Evolutionary conservation across 2,329 filamentous ascomycete genomes (phyloP).

Genomic region (Pseudogymnoascus sp.): DNA sequence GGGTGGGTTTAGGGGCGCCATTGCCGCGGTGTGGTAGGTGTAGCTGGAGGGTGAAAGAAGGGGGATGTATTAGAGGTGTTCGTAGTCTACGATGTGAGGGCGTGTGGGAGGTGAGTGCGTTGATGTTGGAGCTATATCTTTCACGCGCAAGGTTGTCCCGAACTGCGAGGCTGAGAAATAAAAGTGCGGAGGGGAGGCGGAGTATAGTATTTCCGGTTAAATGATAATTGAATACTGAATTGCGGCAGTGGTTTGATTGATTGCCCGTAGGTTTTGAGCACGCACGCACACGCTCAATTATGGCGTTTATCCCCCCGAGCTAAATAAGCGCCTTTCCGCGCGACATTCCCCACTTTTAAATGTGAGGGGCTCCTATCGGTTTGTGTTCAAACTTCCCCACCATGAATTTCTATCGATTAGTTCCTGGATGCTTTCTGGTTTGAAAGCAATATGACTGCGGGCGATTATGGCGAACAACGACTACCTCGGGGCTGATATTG

Average conservation of each 20-base stretch:
- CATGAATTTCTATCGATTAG: constrained; percentile 7
- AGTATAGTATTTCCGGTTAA: neutral
- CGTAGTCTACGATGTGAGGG: neutral
- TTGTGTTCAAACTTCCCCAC: constrained; percentile 5
- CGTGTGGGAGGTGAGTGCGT: neutral
- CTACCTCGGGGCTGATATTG: neutral
- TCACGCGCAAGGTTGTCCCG: neutral
- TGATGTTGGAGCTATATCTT: neutral
- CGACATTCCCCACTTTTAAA: neutral
- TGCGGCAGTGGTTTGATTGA: neutral
- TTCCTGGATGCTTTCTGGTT: neutral
- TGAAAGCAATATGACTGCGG: constrained; percentile 3
- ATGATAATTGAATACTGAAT: neutral
- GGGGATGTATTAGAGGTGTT: neutral
- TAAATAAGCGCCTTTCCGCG: neutral
- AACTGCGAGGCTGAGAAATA: constrained; percentile 8
- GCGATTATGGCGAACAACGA: constrained; percentile 5
- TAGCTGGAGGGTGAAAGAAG: neutral
- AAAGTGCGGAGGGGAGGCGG: neutral
- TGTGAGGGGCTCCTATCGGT: neutral
- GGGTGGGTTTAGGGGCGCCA: neutral
- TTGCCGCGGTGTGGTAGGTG: neutral
- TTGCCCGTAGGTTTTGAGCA: neutral
- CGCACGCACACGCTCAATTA: neutral
- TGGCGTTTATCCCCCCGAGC: neutral